Percentiles rank a stretch among this genome's conserved stretches.
These are phyloP conservation scores for Fusarium illudens DNA, from an alignment of 2,329 filamentous ascomycete species.

Conservation along the genomic window DNA sequence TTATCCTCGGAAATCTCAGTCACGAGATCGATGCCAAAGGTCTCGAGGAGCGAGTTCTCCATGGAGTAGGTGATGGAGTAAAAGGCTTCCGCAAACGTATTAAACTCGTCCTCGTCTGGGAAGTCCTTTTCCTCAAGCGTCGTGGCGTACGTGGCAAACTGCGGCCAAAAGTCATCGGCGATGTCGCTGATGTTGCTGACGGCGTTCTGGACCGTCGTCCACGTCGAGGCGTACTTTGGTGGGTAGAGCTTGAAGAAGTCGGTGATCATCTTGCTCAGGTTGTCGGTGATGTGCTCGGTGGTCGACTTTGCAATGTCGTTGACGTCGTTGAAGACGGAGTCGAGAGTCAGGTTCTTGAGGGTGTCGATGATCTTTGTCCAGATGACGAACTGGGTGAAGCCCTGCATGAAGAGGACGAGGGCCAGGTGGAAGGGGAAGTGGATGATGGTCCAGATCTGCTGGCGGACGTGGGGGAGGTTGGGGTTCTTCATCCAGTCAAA, in stretches of 20 bases:
- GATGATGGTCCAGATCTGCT: conserved; percentile 65
- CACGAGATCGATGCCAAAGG: conserved; percentile 45
- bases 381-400: conserved; percentile 64
- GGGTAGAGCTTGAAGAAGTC: conserved; percentile 43
- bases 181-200: conserved; percentile 43
- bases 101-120: not conserved
- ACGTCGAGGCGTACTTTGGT: conserved; percentile 35
- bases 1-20: conserved; percentile 33
- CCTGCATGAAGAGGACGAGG: conserved; percentile 71
- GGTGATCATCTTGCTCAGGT: conserved; percentile 23
- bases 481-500: conserved; percentile 73
- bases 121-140: conserved; percentile 13
- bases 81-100: conserved; percentile 15
- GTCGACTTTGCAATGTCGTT: conserved; percentile 26
- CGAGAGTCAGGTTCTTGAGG: conserved; percentile 28
- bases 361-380: conserved; percentile 53
- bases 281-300: conserved; percentile 26
- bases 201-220: conserved; percentile 33
- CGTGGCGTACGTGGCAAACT: conserved; percentile 9
- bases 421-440: conserved; percentile 72
- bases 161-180: conserved; percentile 42
- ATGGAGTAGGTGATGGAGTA: conserved; percentile 31
- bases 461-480: conserved; percentile 63
- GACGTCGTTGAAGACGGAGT: conserved; percentile 18
- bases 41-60: conserved; percentile 43